Evolutionary conservation across 2,329 filamentous ascomycete genomes (phyloP).

Genomic region (Arthrinium puccinioides): DNA sequence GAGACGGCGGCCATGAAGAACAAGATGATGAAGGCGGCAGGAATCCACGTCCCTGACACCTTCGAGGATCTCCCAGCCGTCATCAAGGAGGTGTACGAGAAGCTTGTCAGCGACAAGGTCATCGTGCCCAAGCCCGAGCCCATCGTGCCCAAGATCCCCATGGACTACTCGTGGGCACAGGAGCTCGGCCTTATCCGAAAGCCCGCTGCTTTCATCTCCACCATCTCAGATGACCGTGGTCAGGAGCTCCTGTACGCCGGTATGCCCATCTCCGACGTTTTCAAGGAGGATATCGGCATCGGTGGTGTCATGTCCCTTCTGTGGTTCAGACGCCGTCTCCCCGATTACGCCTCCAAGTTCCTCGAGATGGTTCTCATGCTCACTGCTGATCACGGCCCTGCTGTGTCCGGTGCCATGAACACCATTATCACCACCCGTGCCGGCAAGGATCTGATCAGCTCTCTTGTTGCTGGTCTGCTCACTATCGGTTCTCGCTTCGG

Average conservation of each 20-base stretch:
- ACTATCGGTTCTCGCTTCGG: conserved; percentile 98
- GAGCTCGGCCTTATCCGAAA: conserved; percentile 99
- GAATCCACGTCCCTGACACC: conserved; percentile 88
- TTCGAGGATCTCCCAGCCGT: conserved; percentile 87
- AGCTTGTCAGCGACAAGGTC: conserved; percentile 75
- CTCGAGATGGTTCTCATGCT: conserved; percentile 99
- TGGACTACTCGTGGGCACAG: conserved; percentile 99
- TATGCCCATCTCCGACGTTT: conserved; percentile 99
- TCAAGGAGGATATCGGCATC: conserved; percentile 97
- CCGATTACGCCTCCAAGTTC: conserved; percentile 95
- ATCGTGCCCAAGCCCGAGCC: conserved; percentile 86
- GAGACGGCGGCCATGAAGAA: conserved; percentile 97
- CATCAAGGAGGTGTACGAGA: conserved; percentile 78
- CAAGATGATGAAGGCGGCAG: conserved; percentile 90
- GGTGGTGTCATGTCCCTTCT: conserved; percentile 99
- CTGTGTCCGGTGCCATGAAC: conserved; percentile 99
- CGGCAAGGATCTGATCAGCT: conserved; percentile 95
- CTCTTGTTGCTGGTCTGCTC: conserved; percentile 90
- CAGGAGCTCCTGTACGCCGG: conserved; percentile 98
- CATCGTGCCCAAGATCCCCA: conserved; percentile 94
- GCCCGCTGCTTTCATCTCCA: conserved; percentile 98
- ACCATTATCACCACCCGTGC: conserved; percentile 99
- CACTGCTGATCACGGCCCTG: conserved; percentile 96
- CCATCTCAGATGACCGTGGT: conserved; percentile 98
- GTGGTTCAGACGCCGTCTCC: conserved; percentile 98